A percentile compares a stretch with the other conserved stretches of the same genome.
These are phyloP conservation scores for Eugenia klotzschiana DNA, from an alignment of 441 rosid species.

Conservation along the genomic window DNA sequence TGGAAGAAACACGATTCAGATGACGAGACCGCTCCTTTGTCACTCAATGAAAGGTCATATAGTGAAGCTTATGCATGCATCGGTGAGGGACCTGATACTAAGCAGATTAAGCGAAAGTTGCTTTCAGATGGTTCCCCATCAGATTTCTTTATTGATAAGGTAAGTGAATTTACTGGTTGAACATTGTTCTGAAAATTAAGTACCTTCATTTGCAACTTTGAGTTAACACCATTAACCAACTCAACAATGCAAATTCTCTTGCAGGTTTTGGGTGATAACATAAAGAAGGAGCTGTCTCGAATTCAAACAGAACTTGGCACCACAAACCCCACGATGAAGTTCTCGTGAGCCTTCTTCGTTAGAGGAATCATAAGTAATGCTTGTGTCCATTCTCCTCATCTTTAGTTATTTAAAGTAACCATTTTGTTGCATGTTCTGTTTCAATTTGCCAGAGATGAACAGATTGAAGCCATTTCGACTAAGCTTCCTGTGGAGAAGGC, in stretches of 20 bases:
- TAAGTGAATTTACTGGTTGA: neutral
- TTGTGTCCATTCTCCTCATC: neutral
- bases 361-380: neutral
- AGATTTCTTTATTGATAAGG: constrained; percentile 75
- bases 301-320: constrained; percentile 51
- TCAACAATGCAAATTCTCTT: neutral
- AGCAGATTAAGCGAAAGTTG: constrained; percentile 45
- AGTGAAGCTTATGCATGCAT: constrained; percentile 21
- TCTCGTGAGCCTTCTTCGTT: constrained; percentile 29
- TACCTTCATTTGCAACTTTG: neutral
- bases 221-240: neutral
- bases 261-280: constrained; percentile 59
- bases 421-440: neutral
- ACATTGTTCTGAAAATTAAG: neutral
- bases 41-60: constrained; percentile 36
- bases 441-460: constrained; percentile 28
- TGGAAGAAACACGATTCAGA: constrained; percentile 54
- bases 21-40: constrained; percentile 46
- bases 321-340: constrained; percentile 35
- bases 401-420: neutral
- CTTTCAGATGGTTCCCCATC: constrained; percentile 50
- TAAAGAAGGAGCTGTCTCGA: constrained; percentile 55
- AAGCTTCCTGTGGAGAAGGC: constrained; percentile 61
- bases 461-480: constrained; percentile 67
- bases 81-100: constrained; percentile 59